Percentiles rank a stretch among this genome's conserved stretches.
phyloP scores from a whole-genome alignment of 1,284 basidiomycete species.

The Rhodofomes roseus region DNA sequence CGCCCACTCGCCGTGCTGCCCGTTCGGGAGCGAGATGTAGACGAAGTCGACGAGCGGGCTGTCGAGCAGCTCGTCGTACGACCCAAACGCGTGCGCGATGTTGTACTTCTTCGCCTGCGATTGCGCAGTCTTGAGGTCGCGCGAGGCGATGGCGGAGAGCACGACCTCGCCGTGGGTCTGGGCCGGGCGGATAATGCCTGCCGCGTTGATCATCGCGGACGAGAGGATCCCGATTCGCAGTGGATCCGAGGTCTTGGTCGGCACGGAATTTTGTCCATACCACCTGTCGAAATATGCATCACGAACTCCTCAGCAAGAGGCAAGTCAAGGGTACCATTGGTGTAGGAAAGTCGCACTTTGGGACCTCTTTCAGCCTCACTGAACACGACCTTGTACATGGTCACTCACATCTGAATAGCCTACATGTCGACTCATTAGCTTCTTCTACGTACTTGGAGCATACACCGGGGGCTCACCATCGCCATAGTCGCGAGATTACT shows the following conservation, averaged over 20 bases:
- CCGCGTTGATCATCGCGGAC: neutral
- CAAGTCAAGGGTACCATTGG: neutral
- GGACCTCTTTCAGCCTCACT: neutral
- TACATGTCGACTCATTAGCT: neutral
- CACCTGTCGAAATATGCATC: neutral
- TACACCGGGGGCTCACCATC: neutral
- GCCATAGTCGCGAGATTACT: neutral
- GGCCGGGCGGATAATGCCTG: neutral
- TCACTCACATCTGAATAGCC: neutral
- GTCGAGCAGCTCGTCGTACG: neutral
- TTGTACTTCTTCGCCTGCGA: neutral
- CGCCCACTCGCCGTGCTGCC: neutral
- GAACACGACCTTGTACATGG: neutral
- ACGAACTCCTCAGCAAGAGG: neutral
- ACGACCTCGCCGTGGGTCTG: neutral
- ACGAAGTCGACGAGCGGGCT: neutral
- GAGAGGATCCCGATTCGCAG: neutral
- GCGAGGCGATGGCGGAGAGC: neutral
- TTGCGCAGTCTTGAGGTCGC: neutral
- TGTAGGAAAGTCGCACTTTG: neutral
- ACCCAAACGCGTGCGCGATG: neutral
- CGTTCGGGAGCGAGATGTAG: neutral
- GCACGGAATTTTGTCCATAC: neutral
- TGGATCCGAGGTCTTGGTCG: neutral
- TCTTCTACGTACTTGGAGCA: neutral